Evolutionary conservation across 169 alveolate species (phyloP), one percentile per base, ranked within the genome.

Genomic region (Cyclospora cayetanensis): DNA sequence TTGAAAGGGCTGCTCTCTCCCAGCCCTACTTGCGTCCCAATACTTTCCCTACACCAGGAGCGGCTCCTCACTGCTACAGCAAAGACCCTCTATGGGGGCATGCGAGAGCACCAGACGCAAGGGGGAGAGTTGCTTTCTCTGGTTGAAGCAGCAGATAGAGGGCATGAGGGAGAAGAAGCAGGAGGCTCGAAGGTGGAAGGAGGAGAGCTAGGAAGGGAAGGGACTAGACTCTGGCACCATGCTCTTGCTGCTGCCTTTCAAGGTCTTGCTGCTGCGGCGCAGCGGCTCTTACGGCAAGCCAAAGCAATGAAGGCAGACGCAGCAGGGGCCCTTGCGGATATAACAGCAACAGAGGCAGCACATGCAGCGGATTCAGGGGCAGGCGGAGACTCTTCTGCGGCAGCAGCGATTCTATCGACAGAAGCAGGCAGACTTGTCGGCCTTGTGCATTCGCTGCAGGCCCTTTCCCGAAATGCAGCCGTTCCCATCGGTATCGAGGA

Each of bases 1-100:
- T 27, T 68, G 50, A 68, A 68, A 18, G 29, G 80, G 29, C 52
- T 68, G 18, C 80, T 68, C 15, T 11, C 50, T 12, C 29, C 50
- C 11, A 27, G 4, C 4, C 39, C 34, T 22, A 0, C 76, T 25
- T 41, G 31, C 2, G 29, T 34, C 34, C n/a, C n/a, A n/a, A 15
- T 31, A 20, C 80, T 68, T 25, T 68, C 80, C 31, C 53, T 18
- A 31, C 80, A 68, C 53, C 80, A 68, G 80, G 53, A 68, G 80
- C 80, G 22, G 80, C 80, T 68, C 0, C 52, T 68, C 37, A 50
- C 20, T 31, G 80, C 80, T 41, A 5, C 80, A 15, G 52, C 37
- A 2, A 50, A 68, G 80, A 50, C 80, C 52, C 43, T 68, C 27
- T 68, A 15, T 22, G 52, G 34, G 5, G 1, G 25, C 20, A 50